Evolutionary conservation across 73 alveolate genomes (phyloP), one percentile per base, ranked within the genome.

Genomic region (Breviolum minutum): DNA sequence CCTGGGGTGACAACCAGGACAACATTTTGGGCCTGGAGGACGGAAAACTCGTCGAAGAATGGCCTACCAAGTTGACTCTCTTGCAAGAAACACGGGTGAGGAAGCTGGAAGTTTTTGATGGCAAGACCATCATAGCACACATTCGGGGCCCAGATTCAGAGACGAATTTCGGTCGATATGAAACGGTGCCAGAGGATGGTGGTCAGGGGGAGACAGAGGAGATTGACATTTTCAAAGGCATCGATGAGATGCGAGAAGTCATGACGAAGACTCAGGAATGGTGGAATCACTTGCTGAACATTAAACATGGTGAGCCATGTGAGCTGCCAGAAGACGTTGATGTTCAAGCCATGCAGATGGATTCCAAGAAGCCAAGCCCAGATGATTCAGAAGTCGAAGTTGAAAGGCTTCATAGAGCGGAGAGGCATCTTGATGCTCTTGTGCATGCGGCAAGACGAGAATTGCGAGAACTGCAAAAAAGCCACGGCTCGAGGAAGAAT

Each of bases 1-100:
- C 93, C 26, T 94, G 99, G 99, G 99, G 99, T 19, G 99, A 94
- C 82, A 94, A 94, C 93, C 84, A 94, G 99, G 97, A 91, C 71
- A 94, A 94, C 66, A 77, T 77, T 62, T 69, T 94, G 29, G 99
- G 99, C 40, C 76, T 94, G 24, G 99, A 94, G 70, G 99, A 94
- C 27, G 92, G 73, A 54, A 92, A 77, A 9, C 64, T 63, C 13
- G 71, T 68, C 68, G 80, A 77, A 63, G 97, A 91, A 71, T 91
- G 88, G 97, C 97, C 97, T 17, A n/a, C 70, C 40, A 91, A 91
- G 88, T 63, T 91, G 88, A 91, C 97, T 4, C 97, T 91, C 63
- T 79, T 91, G 48, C 97, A 91, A 63, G 97, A 91, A 77, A 91
- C 69, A 16, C 73, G 97, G 97, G 97, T 60, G 80, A 82, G 99